Percentiles rank a stretch among this genome's conserved stretches.
Evolutionary conservation across 352 stramenopile genomes (phyloP).

Genomic region (Globisporangium orthogonon): DNA sequence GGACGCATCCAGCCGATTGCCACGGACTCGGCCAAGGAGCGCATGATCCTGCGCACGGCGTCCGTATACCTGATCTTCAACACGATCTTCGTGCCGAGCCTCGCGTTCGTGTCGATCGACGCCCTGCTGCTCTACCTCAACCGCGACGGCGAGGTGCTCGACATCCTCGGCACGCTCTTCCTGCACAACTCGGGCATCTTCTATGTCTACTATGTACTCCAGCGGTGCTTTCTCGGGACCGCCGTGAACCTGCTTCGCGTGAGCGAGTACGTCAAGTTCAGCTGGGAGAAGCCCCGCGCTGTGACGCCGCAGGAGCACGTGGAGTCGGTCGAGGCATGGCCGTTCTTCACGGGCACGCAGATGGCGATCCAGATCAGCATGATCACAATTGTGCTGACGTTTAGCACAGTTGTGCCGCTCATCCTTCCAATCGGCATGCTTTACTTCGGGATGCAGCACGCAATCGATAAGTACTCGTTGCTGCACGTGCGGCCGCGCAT

Average conservation of each 20-base stretch:
- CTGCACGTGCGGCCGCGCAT: constrained; percentile 76
- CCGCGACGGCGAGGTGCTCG: constrained; percentile 63
- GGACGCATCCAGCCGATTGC: constrained; percentile 80
- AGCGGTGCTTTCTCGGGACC: constrained; percentile 77
- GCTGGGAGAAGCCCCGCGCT: constrained; percentile 67
- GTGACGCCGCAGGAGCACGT: constrained; percentile 71
- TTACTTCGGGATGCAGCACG: constrained; percentile 83
- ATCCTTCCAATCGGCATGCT: constrained; percentile 75
- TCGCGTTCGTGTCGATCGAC: constrained; percentile 85
- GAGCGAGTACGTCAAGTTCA: constrained; percentile 80
- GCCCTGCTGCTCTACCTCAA: constrained; percentile 73
- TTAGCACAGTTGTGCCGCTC: constrained; percentile 79
- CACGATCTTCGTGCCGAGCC: constrained; percentile 81
- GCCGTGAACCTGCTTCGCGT: constrained; percentile 66
- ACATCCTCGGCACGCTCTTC: constrained; percentile 81
- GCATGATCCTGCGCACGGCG: constrained; percentile 72
- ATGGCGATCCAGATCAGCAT: constrained; percentile 82
- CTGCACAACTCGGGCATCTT: constrained; percentile 87
- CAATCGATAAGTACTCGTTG: constrained; percentile 82
- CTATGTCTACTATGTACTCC: constrained; percentile 85
- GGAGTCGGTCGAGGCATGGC: constrained; percentile 60
- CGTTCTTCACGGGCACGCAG: constrained; percentile 82
- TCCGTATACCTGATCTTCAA: constrained; percentile 85
- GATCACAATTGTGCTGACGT: constrained; percentile 77
- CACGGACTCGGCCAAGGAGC: constrained; percentile 81